Base-by-base conservation (phyloP, 805 yeast genomes). In the Starmerella kuoi region DNA sequence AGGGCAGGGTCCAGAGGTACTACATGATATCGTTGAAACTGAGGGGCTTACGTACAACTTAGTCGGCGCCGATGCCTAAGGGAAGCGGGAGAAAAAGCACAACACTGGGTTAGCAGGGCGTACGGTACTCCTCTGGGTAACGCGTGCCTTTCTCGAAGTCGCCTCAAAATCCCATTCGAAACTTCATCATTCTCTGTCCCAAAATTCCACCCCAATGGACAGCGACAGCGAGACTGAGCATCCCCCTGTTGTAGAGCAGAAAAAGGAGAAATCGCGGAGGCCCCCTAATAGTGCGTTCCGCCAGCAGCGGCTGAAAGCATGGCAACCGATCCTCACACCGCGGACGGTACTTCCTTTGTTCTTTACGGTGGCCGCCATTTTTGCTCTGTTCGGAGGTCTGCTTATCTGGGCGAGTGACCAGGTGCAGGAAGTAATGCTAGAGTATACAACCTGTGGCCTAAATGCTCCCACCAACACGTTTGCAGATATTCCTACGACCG, bases 241-340 rank as follows among this genome's bases (percentile, higher is more conserved):
- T 45, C 50, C 50, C 31, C 43, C 54, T 24, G 49, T 50, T 27
- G 41, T 45, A 21, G 56, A 48, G 28, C 54, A 54, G 54, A 51
- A 47, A 53, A 58, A 60, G 53, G 61, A 54, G 44, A 65, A 64
- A 57, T 55, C 65, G 28, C 49, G 65, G 36, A 51, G 65, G 32
- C 69, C 69, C 15, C 68, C 68, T 26, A 65, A 66, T 48, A 65
- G 66, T 28, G 70, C 70, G 32, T 66, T 66, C 52, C 60, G 70
- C 34, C 70, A 66, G 56, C 81, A 75, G 61, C 63, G 81, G 44
- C 64, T 75, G 52, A 74, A 76, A 57, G 78, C 81, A 39, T 75
- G 79, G 80, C 80, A 75, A 59, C 98, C 97, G 1, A 84, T 91
- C 41, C 71, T 91, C 42, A 82, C 95, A 1, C 96, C 97, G 14